A percentile compares a stretch with the other conserved stretches of the same genome.
Conservation (phyloP, 78 protist genomes). For the Abeoforma whisleri region DNA sequence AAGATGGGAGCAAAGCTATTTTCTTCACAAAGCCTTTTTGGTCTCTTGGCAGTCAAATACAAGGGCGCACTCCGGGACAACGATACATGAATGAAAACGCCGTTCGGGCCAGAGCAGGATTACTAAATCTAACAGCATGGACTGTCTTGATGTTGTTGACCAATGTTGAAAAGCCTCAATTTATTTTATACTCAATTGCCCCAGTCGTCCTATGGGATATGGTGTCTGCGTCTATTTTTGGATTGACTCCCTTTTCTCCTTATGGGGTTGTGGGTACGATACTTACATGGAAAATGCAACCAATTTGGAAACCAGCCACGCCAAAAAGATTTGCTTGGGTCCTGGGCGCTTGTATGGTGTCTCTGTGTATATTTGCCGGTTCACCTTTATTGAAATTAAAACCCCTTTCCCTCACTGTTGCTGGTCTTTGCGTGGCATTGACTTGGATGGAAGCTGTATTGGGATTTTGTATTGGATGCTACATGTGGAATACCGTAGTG, state of each 20-base stretch:
- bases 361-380: background rate
- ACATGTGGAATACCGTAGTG: background rate
- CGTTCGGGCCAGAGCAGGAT: background rate
- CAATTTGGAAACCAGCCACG: background rate
- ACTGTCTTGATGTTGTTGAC: background rate
- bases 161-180: background rate
- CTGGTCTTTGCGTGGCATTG: background rate
- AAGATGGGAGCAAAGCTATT: background rate
- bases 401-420: background rate
- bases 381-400: background rate
- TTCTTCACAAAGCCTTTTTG: background rate
- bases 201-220: background rate
- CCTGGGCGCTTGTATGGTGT: background rate
- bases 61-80: background rate
- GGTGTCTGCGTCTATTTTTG: background rate
- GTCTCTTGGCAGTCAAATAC: background rate
- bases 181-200: background rate
- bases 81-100: background rate
- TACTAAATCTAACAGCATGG: background rate
- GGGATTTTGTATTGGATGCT: background rate
- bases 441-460: background rate
- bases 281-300: background rate
- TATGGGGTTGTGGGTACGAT: background rate
- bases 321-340: background rate
- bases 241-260: background rate